Evolutionary conservation across 2,329 filamentous ascomycete species (phyloP).

Genomic region (Ophiostoma sp.): DNA sequence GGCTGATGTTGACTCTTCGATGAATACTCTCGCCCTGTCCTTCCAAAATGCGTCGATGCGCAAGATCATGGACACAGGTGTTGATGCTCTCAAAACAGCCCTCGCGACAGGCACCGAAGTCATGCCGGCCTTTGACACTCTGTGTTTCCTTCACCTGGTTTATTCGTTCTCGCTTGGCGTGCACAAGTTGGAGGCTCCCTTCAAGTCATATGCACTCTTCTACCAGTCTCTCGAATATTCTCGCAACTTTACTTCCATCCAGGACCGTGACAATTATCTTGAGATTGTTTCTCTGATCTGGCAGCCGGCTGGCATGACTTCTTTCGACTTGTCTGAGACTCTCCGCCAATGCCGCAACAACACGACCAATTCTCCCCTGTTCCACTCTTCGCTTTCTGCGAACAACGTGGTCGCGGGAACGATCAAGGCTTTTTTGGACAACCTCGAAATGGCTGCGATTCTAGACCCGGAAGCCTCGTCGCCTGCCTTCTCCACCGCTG

Average conservation of each 20-base stretch:
- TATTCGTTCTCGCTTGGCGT: constrained; percentile 47
- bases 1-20: constrained; percentile 30
- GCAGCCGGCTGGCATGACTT: constrained; percentile 39
- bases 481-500: constrained; percentile 23
- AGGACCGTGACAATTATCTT: constrained; percentile 39
- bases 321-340: constrained; percentile 31
- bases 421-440: constrained; percentile 48
- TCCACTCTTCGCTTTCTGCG: constrained; percentile 12
- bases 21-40: constrained; percentile 40
- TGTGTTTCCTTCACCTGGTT: constrained; percentile 49
- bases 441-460: constrained; percentile 44
- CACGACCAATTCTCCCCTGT: constrained; percentile 25
- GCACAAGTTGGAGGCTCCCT: constrained; percentile 36
- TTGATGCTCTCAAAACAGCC: constrained; percentile 37
- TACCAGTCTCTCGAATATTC: constrained; percentile 44
- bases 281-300: constrained; percentile 45
- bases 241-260: constrained; percentile 33
- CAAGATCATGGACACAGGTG: constrained; percentile 39
- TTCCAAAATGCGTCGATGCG: constrained; percentile 38
- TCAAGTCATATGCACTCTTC: constrained; percentile 40
- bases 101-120: constrained; percentile 38
- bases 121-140: constrained; percentile 39
- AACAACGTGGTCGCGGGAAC: constrained; percentile 39
- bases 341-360: constrained; percentile 28
- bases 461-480: constrained; percentile 26